phyloP scores from a whole-genome alignment of 2,329 filamentous ascomycete species.

The Phoma sp. region DNA sequence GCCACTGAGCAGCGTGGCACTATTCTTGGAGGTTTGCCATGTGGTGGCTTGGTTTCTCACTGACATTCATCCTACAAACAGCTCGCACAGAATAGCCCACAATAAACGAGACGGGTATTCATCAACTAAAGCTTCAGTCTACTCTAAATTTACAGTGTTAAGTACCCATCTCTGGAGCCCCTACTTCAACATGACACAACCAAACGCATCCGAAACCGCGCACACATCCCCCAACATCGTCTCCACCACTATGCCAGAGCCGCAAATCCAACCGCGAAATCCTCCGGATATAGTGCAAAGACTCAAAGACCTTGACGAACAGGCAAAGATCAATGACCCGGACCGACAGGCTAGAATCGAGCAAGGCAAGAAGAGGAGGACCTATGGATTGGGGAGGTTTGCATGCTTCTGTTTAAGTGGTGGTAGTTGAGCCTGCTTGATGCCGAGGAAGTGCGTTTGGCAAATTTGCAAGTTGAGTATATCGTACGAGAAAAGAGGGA shows the following conservation, averaged over 20 bases:
- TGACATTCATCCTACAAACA: not conserved
- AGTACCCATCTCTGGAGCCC: too few relatives aligned
- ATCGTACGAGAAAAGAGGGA: too few relatives aligned
- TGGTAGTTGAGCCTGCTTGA: not conserved
- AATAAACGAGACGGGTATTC: too few relatives aligned
- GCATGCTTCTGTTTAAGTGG: constrained; percentile 1
- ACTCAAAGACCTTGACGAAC: constrained; percentile 1
- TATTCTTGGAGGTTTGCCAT: not conserved
- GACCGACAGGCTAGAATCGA: constrained; percentile 1
- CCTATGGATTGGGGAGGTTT: not conserved
- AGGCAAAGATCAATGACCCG: not conserved
- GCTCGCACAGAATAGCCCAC: too few relatives aligned
- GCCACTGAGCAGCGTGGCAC: too few relatives aligned
- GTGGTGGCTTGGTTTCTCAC: not conserved
- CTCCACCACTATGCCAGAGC: not conserved
- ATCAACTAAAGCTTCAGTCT: too few relatives aligned
- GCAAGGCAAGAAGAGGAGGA: not conserved
- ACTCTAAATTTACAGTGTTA: too few relatives aligned
- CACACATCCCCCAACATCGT: not conserved
- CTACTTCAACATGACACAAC: not conserved
- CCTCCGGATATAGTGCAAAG: not conserved
- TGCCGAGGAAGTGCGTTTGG: too few relatives aligned
- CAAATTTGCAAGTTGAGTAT: too few relatives aligned
- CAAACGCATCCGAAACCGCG: not conserved
- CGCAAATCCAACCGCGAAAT: not conserved